Base-by-base conservation (phyloP, 495 filamentous ascomycete species). In the Penicillium ochrochloron region DNA sequence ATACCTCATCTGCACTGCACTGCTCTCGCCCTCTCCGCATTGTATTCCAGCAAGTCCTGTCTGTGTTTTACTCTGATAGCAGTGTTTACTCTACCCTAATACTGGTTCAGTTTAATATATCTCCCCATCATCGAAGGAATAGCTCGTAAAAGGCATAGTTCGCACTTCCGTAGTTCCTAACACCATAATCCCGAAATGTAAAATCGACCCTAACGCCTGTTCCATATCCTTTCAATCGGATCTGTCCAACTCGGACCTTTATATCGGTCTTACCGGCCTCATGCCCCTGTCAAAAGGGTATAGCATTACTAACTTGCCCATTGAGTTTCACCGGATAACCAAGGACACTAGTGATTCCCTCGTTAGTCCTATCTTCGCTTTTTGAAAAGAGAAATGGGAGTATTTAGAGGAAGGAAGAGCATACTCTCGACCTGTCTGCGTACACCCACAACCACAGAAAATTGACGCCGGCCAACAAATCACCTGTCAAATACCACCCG, bases 381-480 rank as follows among this genome's bases (percentile, higher is more conserved):
- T 9, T 2, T 11, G 42, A 4, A 4, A 27, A 27, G 25, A n/a
- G 25, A 27, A 27, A 27, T 1, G 31, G 37, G 25, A 60, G 3
- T 41, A 11, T 23, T 25, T 15, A 50, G 21, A 33, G 17, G 35
- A 1, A 29, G 27, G 25, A 57, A 23, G 59, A 73, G 15, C 78
- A 69, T 73, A 87, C 86, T 82, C 81, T 71, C 85, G 85, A 19
- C 86, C 85, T 1, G 76, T 78, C 65, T 87, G 75, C 15, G 85
- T 86, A 56, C 77, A 73, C 59, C 84, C 83, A 71, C 86, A 89
- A 9, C 85, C 84, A 73, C 86, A 87, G 48, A 89, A 82, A 23
- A 89, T 72, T 5, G 84, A 80, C 2, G 82, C 83, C 14, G 86
- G 85, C 76, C 83, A 89, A 59, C 84, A 87, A 48, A 88, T 59